Base-by-base conservation (phyloP, 805 yeast genomes). In the Myxozyma melibiosi region DNA sequence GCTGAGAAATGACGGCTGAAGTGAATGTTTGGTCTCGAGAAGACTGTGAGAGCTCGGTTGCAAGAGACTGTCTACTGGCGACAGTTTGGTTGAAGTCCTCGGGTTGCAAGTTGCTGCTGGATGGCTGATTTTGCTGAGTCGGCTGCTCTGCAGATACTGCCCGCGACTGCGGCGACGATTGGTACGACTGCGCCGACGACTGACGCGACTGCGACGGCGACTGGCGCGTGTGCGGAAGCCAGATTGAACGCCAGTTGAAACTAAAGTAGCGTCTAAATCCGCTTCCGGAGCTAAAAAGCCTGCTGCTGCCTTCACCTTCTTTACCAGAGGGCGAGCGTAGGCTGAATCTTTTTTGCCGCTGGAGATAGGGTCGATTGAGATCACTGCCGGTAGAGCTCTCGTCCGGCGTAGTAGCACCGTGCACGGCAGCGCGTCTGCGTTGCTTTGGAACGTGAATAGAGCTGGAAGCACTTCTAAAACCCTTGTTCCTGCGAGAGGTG, bases 221-320 rank as follows among this genome's bases (percentile, higher is more conserved):
- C 25, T 27, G 30, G 4, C 31, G 42, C 3, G 51, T 39, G 14
- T 25, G 27, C 13, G 49, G 50, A 3, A 41, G 46, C 2, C 49
- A 27, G 14, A 55, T 31, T 38, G 51, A 31, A 16, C 55, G 55
- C 59, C 59, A 55, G 41, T 55, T 55, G 48, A 55, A 45, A 28
- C 55, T 51, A 31, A 55, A 44, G 30, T 50, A 43, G 2, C 59
- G 35, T 41, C 27, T 27, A 3, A 24, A 14, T 9, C 35, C 14
- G 13, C 35, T 31, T 14, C 35, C 14, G 35, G 9, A 9, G 13
- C 9, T 31, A n/a, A n/a, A n/a, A n/a, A n/a, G n/a, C n/a, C 35
- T 14, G 14, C 13, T 31, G 35, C 35, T 14, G 35, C 35, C 14
- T 31, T 31, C 13, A 9, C 14, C 13, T 31, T 14, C 35, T 31